phyloP scores from a whole-genome alignment of 371 early-diverging fungal species.

The Lichtheimia corymbifera region DNA sequence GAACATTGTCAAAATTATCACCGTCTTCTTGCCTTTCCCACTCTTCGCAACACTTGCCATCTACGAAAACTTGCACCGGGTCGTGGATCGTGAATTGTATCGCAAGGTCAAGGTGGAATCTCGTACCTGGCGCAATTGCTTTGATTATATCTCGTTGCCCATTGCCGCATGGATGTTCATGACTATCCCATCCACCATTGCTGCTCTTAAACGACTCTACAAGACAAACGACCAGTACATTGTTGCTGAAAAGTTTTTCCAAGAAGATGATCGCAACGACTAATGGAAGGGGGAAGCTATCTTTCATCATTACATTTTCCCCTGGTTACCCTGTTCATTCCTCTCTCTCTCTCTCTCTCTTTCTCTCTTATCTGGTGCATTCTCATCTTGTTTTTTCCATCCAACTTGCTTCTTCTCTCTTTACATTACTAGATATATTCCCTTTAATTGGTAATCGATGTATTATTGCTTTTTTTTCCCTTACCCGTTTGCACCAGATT shows the following conservation, averaged over 20 bases:
- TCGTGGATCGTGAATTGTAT: constrained; percentile 53
- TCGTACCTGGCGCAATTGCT: constrained; percentile 46
- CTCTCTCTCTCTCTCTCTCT: too few species aligned
- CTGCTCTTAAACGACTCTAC: constrained; percentile 50
- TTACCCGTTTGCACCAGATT: too few species aligned
- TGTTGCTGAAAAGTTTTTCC: constrained; percentile 57
- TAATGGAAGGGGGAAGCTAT: too few species aligned
- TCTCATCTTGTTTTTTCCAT: too few species aligned
- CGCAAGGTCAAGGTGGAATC: constrained; percentile 37
- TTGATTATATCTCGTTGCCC: constrained; percentile 55
- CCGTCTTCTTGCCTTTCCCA: constrained; percentile 49
- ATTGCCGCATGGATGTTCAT: constrained; percentile 61
- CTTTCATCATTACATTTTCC: too few species aligned
- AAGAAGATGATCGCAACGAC: constrained; percentile 17
- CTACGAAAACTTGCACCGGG: constrained; percentile 51
- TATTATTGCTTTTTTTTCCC: too few species aligned
- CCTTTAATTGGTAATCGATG: too few species aligned
- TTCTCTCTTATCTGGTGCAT: too few species aligned
- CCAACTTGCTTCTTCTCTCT: too few species aligned
- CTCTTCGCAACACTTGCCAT: constrained; percentile 47
- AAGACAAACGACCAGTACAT: constrained; percentile 53
- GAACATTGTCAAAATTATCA: constrained; percentile 46
- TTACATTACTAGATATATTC: too few species aligned
- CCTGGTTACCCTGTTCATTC: too few species aligned
- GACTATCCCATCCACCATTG: constrained; percentile 58